phyloP scores from a whole-genome alignment of 2,329 filamentous ascomycete genomes.

The Ceratocystis cubensis region DNA sequence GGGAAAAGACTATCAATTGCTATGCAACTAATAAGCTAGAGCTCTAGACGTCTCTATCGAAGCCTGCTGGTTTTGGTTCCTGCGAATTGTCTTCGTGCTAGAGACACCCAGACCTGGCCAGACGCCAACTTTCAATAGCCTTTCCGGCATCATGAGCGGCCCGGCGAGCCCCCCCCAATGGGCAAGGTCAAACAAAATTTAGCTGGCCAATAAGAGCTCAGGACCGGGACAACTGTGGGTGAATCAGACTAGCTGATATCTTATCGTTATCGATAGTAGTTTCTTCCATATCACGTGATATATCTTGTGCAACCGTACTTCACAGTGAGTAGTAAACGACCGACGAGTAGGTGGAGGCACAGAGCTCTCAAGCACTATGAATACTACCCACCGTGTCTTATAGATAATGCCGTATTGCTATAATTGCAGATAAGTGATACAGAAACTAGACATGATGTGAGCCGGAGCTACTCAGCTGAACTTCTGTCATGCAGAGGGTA shows the following conservation, averaged over 20 bases:
- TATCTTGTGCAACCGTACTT: too few species aligned
- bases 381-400: too few species aligned
- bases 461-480: too few species aligned
- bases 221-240: constrained; percentile 9
- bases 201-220: constrained; percentile 5
- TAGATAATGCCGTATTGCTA: too few species aligned
- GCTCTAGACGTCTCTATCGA: background rate
- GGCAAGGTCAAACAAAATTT: constrained; percentile 3
- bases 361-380: background rate
- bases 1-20: background rate
- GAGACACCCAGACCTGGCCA: background rate
- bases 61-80: background rate
- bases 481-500: too few species aligned
- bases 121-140: background rate
- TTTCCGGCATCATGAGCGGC: constrained; percentile 7
- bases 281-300: background rate
- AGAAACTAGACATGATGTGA: too few species aligned
- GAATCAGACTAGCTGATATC: background rate
- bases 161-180: background rate
- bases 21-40: background rate
- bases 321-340: too few species aligned
- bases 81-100: background rate
- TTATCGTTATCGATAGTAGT: background rate
- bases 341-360: background rate
- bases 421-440: too few species aligned